phyloP scores from a whole-genome alignment of 2,329 filamentous ascomycete species.

The Bisporella sp. region DNA sequence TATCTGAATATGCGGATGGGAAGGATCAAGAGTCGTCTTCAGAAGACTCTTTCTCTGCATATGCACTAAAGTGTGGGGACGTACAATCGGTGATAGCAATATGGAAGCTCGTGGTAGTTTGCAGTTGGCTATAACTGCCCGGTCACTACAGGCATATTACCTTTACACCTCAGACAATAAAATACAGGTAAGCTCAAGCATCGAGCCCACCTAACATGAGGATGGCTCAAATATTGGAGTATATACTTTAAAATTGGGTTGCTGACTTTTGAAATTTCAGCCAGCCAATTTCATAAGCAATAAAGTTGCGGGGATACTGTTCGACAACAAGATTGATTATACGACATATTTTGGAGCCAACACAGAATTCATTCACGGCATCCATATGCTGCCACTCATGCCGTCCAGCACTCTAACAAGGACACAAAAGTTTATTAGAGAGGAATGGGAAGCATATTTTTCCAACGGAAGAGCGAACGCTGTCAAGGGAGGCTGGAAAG shows the following conservation, averaged over 20 bases:
- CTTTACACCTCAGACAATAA: slow-evolving; percentile 66
- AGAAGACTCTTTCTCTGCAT: slow-evolving; percentile 77
- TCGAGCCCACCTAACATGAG: no score
- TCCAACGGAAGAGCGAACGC: slow-evolving; percentile 55
- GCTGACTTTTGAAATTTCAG: slow-evolving; percentile 29
- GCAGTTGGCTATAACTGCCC: slow-evolving; percentile 71
- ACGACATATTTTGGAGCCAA: slow-evolving; percentile 79
- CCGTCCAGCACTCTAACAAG: slow-evolving; percentile 58
- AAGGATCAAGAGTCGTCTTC: slow-evolving; percentile 85
- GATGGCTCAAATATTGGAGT: no score
- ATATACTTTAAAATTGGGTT: no score
- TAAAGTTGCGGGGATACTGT: slow-evolving; percentile 65
- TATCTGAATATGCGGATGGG: slow-evolving; percentile 64
- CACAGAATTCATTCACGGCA: slow-evolving; percentile 61
- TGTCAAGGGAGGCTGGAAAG: slow-evolving; percentile 74
- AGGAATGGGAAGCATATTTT: slow-evolving; percentile 83
- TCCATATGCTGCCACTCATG: slow-evolving; percentile 24
- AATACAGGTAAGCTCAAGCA: slow-evolving; percentile 29
- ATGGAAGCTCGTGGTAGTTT: slow-evolving; percentile 75
- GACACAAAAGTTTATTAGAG: slow-evolving; percentile 59
- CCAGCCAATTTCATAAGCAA: slow-evolving; percentile 75
- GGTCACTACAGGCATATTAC: slow-evolving; percentile 74
- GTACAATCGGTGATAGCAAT: slow-evolving; percentile 63
- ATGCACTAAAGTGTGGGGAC: slow-evolving; percentile 90
- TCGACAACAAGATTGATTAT: slow-evolving; percentile 94